phyloP scores from a whole-genome alignment of 225 moss, liverwort and hornwort genomes.

The Climacium dendroides region DNA sequence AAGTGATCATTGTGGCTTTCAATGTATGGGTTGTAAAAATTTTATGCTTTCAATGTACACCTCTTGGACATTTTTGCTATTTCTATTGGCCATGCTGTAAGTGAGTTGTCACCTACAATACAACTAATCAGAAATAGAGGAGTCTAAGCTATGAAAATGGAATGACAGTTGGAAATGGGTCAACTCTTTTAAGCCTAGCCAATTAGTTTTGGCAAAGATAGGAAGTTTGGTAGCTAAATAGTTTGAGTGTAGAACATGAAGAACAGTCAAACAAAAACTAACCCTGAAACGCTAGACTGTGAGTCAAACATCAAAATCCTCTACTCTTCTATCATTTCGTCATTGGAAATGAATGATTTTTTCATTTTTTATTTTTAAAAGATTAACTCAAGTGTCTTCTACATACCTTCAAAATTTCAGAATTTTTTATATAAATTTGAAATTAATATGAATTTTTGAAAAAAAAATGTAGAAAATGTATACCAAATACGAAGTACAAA shows the following conservation, averaged over 20 bases:
- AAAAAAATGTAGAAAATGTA: not conserved
- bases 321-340: not conserved
- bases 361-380: not conserved
- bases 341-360: not conserved
- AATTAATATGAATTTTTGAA: not conserved
- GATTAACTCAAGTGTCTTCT: not conserved
- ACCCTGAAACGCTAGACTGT: not conserved
- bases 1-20: too few species aligned
- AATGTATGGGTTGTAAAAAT: too few species aligned
- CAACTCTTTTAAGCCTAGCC: not conserved
- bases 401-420: accelerated
- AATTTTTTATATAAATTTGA: not conserved
- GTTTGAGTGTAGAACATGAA: not conserved
- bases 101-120: too few species aligned
- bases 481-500: too few species aligned
- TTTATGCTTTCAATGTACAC: too few species aligned
- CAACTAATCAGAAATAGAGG: too few species aligned
- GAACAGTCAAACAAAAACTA: not conserved
- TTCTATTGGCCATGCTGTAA: too few species aligned
- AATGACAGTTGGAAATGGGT: too few species aligned
- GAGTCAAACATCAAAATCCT: not conserved
- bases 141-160: too few species aligned
- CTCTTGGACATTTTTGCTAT: too few species aligned
- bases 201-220: not conserved
- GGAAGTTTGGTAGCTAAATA: not conserved